Percentiles rank a stretch among this genome's conserved stretches.
Conservation (phyloP, 1,284 basidiomycete genomes). For the Earliella scabrosa region DNA sequence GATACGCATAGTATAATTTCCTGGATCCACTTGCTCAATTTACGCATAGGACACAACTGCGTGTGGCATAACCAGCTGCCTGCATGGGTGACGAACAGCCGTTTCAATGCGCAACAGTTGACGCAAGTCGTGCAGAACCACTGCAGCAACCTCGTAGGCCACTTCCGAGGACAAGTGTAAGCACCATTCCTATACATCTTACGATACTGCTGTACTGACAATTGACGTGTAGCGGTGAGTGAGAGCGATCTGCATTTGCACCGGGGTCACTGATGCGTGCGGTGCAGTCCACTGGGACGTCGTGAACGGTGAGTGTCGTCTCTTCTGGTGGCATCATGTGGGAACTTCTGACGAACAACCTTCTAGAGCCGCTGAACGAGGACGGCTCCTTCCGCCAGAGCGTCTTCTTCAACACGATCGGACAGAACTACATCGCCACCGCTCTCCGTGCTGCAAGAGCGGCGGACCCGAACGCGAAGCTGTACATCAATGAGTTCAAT, state of each 20-base stretch:
- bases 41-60: slow-evolving; percentile 45
- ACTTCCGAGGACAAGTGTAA: slow-evolving; percentile 55
- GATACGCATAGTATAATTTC: background rate
- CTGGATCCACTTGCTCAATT: background rate
- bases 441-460: slow-evolving; percentile 49
- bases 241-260: background rate
- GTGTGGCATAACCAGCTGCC: slow-evolving; percentile 63
- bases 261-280: background rate
- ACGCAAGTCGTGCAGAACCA: slow-evolving; percentile 50
- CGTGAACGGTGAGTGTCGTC: slow-evolving; percentile 37
- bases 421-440: slow-evolving; percentile 45
- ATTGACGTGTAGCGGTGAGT: slow-evolving; percentile 28
- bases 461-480: slow-evolving; percentile 47
- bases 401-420: slow-evolving; percentile 54
- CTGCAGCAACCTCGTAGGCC: slow-evolving; percentile 49
- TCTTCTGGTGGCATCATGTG: background rate
- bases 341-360: background rate
- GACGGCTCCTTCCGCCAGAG: slow-evolving; percentile 54
- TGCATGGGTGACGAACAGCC: slow-evolving; percentile 50
- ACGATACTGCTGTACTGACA: background rate
- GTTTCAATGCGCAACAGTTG: slow-evolving; percentile 47
- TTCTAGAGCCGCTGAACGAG: slow-evolving; percentile 57
- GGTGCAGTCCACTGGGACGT: slow-evolving; percentile 40
- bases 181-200: slow-evolving; percentile 14
- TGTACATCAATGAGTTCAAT: slow-evolving; percentile 61